Conservation (phyloP, 345 rosid species). For the Pistacia vera region DNA sequence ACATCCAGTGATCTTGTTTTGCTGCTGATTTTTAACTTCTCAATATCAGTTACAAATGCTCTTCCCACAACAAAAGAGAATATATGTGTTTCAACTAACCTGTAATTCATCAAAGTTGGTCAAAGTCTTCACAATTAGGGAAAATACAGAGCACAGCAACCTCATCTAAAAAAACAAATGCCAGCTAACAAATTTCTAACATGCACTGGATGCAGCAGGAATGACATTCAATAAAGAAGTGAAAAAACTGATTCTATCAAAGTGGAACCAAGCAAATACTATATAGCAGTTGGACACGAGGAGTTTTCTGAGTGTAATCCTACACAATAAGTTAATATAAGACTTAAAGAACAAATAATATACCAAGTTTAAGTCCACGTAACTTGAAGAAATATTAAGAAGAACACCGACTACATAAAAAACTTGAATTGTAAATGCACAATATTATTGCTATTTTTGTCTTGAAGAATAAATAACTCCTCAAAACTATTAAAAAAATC, state of each 20-base stretch:
- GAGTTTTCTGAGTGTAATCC: background rate
- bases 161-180: slow-evolving; percentile 13
- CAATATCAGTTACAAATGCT: slow-evolving; percentile 98
- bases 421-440: background rate
- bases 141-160: slow-evolving; percentile 17
- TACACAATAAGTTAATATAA: background rate
- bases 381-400: background rate
- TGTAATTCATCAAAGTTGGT: slow-evolving; percentile 49
- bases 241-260: background rate
- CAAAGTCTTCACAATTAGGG: slow-evolving; percentile 21
- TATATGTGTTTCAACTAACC: slow-evolving; percentile 99
- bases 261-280: background rate
- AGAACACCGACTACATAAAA: background rate
- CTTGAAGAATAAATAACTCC: background rate
- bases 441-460: background rate
- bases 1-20: slow-evolving; percentile 86
- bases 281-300: background rate
- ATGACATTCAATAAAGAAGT: background rate
- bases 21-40: slow-evolving; percentile 94
- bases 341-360: background rate
- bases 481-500: background rate
- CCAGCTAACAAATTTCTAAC: background rate
- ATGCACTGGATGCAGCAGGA: slow-evolving; percentile 6
- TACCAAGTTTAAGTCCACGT: background rate
- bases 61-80: slow-evolving; percentile 99